Evolutionary conservation across 306 rosid genomes (phyloP).

Genomic region (Pterocarpus macrocarpus): DNA sequence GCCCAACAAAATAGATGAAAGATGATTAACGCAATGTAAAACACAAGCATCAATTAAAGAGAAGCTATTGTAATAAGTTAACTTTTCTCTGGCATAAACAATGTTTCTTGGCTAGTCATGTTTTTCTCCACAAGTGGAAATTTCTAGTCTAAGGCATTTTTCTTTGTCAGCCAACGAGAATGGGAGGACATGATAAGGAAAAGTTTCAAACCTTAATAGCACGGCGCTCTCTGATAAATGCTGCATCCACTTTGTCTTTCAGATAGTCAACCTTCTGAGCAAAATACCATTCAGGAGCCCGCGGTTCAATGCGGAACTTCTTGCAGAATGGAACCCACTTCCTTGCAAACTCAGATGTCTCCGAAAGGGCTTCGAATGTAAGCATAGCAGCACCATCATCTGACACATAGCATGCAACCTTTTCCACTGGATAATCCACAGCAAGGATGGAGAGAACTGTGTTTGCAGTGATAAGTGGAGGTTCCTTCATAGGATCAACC

Average conservation of each 20-base stretch:
- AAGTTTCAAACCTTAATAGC: slow-evolving; percentile 77
- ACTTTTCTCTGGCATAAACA: background rate
- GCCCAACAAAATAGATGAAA: background rate
- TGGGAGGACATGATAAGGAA: background rate
- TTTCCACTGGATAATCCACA: slow-evolving; percentile 89
- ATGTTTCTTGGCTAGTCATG: slow-evolving; percentile 10
- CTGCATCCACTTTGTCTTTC: slow-evolving; percentile 77
- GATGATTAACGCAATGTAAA: background rate
- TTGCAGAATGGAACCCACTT: slow-evolving; percentile 97
- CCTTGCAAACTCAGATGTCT: slow-evolving; percentile 93
- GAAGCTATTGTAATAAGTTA: background rate
- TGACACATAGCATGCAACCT: slow-evolving; percentile 92
- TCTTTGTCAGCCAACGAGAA: too few relatives aligned
- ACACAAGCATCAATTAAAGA: background rate
- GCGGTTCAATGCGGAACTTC: slow-evolving; percentile 80
- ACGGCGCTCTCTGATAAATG: slow-evolving; percentile 81
- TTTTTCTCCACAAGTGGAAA: background rate
- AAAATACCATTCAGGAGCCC: slow-evolving; percentile 98
- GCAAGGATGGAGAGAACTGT: slow-evolving; percentile 92
- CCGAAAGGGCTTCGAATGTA: slow-evolving; percentile 92
- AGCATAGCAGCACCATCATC: slow-evolving; percentile 99
- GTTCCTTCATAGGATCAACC: slow-evolving; percentile 92
- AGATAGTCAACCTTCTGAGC: slow-evolving; percentile 83
- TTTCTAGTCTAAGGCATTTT: background rate
- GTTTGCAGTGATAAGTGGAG: slow-evolving; percentile 96